These are phyloP conservation scores for Cephalotrichum gorgonifer DNA, from an alignment of 2,329 filamentous ascomycete species.

Conservation along the genomic window DNA sequence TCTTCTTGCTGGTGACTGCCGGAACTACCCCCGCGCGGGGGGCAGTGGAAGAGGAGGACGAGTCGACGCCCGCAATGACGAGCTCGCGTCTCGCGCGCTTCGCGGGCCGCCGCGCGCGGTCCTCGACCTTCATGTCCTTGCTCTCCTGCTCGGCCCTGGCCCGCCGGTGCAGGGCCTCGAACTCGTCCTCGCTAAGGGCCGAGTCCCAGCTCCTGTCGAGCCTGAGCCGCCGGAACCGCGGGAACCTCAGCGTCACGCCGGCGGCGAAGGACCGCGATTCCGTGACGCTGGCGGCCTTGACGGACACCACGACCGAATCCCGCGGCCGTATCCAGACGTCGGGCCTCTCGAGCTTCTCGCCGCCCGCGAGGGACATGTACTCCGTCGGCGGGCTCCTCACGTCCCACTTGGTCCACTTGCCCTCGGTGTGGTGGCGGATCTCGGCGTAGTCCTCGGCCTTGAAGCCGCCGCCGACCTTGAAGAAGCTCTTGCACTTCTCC, in stretches of 20 bases:
- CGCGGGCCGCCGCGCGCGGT: slow-evolving; percentile 42
- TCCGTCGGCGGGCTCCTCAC: slow-evolving; percentile 61
- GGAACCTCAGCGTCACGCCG: slow-evolving; percentile 75
- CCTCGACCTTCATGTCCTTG: slow-evolving; percentile 69
- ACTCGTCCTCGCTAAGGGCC: slow-evolving; percentile 69
- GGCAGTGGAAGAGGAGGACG: too few species aligned
- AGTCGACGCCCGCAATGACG: slow-evolving; percentile 57
- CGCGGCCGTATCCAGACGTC: slow-evolving; percentile 89
- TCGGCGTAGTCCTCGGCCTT: slow-evolving; percentile 73
- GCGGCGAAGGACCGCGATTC: slow-evolving; percentile 69
- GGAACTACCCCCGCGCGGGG: too few species aligned
- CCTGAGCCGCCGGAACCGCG: slow-evolving; percentile 72
- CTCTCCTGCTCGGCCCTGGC: slow-evolving; percentile 57
- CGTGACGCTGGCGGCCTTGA: slow-evolving; percentile 76
- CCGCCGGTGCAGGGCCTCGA: slow-evolving; percentile 57
- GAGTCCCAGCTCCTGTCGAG: slow-evolving; percentile 78
- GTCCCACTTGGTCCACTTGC: slow-evolving; percentile 88
- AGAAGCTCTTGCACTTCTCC: slow-evolving; percentile 86
- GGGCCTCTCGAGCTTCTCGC: slow-evolving; percentile 64
- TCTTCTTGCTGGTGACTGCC: too few species aligned
- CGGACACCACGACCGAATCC: slow-evolving; percentile 77
- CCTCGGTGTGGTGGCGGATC: slow-evolving; percentile 74
- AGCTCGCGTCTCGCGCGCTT: slow-evolving; percentile 61
- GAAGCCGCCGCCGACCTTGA: slow-evolving; percentile 95
- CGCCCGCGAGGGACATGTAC: slow-evolving; percentile 73